These are phyloP conservation scores for Aspergillus ruber DNA, from an alignment of 2,329 filamentous ascomycete genomes.

Conservation along the genomic window DNA sequence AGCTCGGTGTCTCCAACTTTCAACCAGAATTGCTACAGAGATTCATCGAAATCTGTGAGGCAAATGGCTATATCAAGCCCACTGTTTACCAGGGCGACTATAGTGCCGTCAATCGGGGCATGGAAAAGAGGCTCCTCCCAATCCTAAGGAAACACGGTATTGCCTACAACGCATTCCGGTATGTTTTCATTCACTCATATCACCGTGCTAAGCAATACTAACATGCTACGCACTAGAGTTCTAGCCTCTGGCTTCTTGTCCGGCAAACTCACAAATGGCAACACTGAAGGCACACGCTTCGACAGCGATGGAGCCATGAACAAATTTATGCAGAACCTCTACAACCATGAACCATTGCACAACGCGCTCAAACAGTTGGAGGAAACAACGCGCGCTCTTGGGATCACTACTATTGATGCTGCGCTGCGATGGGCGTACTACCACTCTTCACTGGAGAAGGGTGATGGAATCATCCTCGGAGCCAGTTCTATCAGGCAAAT, in stretches of 20 bases:
- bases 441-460: conserved; percentile 22
- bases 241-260: conserved; percentile 33
- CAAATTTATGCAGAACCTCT: conserved; percentile 19
- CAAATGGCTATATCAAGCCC: conserved; percentile 31
- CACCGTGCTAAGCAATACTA: background rate
- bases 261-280: conserved; percentile 22
- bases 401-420: conserved; percentile 27
- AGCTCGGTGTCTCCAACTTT: conserved; percentile 38
- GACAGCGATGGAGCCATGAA: conserved; percentile 19
- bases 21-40: conserved; percentile 22
- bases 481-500: conserved; percentile 28
- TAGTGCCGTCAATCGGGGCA: conserved; percentile 30
- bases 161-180: conserved; percentile 5
- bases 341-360: conserved; percentile 21
- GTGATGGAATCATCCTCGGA: conserved; percentile 30
- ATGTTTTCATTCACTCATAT: background rate
- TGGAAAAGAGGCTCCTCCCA: conserved; percentile 32
- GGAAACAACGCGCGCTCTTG: conserved; percentile 14
- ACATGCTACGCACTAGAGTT: conserved; percentile 7
- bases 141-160: conserved; percentile 25
- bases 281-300: conserved; percentile 23
- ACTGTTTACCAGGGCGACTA: conserved; percentile 38
- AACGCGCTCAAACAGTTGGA: conserved; percentile 27
- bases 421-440: conserved; percentile 30
- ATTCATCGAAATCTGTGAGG: conserved; percentile 27